Conservation (phyloP, 2,329 filamentous ascomycete species). For the Pestalotiopsis sp. region DNA sequence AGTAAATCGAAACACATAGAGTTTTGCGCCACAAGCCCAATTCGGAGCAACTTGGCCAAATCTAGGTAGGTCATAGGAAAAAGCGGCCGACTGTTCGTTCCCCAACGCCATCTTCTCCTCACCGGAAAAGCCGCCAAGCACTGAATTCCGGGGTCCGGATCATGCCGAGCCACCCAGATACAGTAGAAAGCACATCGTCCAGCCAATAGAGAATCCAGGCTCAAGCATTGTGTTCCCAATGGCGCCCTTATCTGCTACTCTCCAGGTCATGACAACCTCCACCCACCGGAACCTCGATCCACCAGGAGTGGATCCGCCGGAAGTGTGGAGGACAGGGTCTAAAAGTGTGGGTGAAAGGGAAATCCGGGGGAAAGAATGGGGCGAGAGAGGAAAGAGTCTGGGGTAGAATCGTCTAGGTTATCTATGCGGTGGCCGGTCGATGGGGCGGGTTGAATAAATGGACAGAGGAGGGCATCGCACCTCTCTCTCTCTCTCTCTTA, state of each 20-base stretch:
- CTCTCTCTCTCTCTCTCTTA: neutral
- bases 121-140: slow-evolving; percentile 5
- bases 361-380: slow-evolving; percentile 1
- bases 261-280: neutral
- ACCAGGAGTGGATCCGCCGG: neutral
- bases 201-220: neutral
- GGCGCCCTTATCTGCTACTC: neutral
- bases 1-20: neutral
- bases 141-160: neutral
- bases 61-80: neutral
- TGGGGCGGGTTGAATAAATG: neutral
- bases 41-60: neutral
- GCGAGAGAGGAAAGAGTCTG: neutral
- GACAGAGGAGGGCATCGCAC: neutral
- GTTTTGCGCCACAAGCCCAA: neutral
- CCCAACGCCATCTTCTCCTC: neutral
- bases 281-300: neutral
- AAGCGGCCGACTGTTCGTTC: neutral
- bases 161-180: neutral
- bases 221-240: neutral
- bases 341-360: neutral
- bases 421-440: neutral
- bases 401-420: neutral
- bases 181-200: neutral
- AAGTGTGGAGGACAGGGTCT: slow-evolving; percentile 1